These are phyloP conservation scores for Coniochaeta sp. DNA, from an alignment of 2,329 filamentous ascomycete genomes.

Conservation along the genomic window DNA sequence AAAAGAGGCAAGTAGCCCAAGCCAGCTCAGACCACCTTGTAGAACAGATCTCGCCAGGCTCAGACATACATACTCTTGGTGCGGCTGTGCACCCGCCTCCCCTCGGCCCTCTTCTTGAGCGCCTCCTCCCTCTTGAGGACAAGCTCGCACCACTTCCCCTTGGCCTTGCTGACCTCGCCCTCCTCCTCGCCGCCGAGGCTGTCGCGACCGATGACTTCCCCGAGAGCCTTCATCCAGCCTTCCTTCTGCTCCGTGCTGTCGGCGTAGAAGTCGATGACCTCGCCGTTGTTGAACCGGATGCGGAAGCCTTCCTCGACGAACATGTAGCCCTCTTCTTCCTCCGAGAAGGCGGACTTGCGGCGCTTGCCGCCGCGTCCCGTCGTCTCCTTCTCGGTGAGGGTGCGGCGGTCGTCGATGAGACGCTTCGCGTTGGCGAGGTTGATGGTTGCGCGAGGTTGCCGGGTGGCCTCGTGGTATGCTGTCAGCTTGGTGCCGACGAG, in stretches of 20 bases:
- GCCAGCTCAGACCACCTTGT: too few species aligned
- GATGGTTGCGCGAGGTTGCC: conserved; percentile 93
- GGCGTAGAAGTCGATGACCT: conserved; percentile 97
- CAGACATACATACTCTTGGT: conserved; percentile 52
- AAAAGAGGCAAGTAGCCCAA: background rate
- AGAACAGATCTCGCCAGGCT: conserved; percentile 13
- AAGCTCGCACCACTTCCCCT: conserved; percentile 60
- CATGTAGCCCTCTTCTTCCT: conserved; percentile 99
- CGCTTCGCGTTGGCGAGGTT: conserved; percentile 90
- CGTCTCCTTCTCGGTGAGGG: conserved; percentile 77
- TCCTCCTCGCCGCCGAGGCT: conserved; percentile 40
- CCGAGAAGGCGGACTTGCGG: conserved; percentile 89
- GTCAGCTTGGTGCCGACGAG: conserved; percentile 85
- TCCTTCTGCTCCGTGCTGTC: conserved; percentile 84
- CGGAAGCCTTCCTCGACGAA: conserved; percentile 99
- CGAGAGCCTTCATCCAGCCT: conserved; percentile 85
- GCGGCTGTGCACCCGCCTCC: conserved; percentile 44
- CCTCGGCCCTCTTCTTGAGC: conserved; percentile 46
- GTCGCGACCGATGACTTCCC: conserved; percentile 58
- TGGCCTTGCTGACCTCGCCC: conserved; percentile 31
- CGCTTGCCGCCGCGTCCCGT: conserved; percentile 70
- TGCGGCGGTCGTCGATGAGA: conserved; percentile 83
- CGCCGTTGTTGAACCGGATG: conserved; percentile 95
- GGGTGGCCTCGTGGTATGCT: conserved; percentile 90
- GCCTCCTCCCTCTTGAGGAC: conserved; percentile 58